Evolutionary conservation across 1,284 basidiomycete genomes (phyloP).

Genomic region (Blastosporella zonata): DNA sequence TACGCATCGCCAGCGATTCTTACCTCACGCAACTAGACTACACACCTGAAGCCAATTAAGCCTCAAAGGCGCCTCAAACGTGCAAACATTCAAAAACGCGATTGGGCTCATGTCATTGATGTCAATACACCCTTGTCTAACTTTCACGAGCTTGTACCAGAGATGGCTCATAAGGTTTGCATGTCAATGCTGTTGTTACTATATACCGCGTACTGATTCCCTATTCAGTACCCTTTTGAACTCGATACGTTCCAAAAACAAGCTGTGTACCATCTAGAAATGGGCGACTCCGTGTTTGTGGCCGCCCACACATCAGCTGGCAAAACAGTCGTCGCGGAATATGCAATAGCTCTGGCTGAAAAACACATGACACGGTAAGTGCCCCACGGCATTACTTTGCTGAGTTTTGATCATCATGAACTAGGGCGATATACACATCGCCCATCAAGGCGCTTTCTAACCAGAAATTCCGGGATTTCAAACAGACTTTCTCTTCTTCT

Average conservation of each 20-base stretch:
- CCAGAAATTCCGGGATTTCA: constrained; percentile 99
- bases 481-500: constrained; percentile 89
- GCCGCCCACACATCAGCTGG: constrained; percentile 99
- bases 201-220: not conserved
- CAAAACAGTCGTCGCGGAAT: constrained; percentile 99
- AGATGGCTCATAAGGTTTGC: constrained; percentile 82
- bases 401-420: constrained; percentile 13
- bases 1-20: constrained; percentile 12
- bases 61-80: constrained; percentile 38
- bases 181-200: not conserved
- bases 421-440: constrained; percentile 95
- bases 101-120: constrained; percentile 98
- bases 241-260: constrained; percentile 82
- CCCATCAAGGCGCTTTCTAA: constrained; percentile 99
- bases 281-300: constrained; percentile 97
- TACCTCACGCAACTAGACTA: constrained; percentile 36
- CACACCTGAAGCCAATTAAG: constrained; percentile 54
- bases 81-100: constrained; percentile 68
- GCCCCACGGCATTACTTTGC: constrained; percentile 3
- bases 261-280: constrained; percentile 96
- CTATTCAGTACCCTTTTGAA: constrained; percentile 39
- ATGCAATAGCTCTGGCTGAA: constrained; percentile 93
- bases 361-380: constrained; percentile 96
- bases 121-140: constrained; percentile 88
- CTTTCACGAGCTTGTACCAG: constrained; percentile 85